Percentiles rank a stretch among this genome's conserved stretches.
phyloP scores from a whole-genome alignment of 192 early-diverging fungal genomes.

The Rhizoclosmatium sp. region DNA sequence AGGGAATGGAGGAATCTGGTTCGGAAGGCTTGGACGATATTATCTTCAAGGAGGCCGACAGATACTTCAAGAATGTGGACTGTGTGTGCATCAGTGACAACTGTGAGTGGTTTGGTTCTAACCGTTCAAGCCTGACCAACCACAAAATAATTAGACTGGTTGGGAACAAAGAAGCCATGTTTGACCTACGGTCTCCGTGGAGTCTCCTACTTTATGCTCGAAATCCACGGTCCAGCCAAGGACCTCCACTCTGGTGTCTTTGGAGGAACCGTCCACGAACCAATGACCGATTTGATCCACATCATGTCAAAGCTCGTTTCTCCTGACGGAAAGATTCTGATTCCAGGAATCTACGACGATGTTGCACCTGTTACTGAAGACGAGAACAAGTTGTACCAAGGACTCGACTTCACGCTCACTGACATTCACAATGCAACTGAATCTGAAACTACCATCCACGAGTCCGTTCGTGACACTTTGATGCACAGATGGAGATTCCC shows the following conservation, averaged over 20 bases:
- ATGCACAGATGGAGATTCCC: constrained; percentile 93
- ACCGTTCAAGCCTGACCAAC: constrained; percentile 13
- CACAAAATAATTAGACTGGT: constrained; percentile 70
- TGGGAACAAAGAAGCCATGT: constrained; percentile 95
- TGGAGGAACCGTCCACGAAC: constrained; percentile 88
- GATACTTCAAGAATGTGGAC: constrained; percentile 91
- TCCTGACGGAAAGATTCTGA: constrained; percentile 85
- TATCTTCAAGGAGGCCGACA: constrained; percentile 85
- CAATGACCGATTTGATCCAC: constrained; percentile 93
- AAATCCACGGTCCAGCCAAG: constrained; percentile 80
- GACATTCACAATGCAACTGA: constrained; percentile 85
- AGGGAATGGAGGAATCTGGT: constrained; percentile 94
- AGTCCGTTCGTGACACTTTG: constrained; percentile 76
- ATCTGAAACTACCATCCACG: constrained; percentile 79
- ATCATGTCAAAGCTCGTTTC: constrained; percentile 86
- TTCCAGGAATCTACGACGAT: constrained; percentile 90
- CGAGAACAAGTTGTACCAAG: constrained; percentile 84
- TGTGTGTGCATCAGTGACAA: constrained; percentile 98
- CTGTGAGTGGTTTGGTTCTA: constrained; percentile 52
- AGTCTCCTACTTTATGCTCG: constrained; percentile 68
- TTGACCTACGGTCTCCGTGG: constrained; percentile 97
- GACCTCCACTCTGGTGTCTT: constrained; percentile 98
- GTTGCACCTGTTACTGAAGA: constrained; percentile 83
- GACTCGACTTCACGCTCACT: constrained; percentile 78
- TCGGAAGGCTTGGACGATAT: constrained; percentile 94